Percentiles rank a stretch among this genome's conserved stretches.
Evolutionary conservation across 2,329 filamentous ascomycete species (phyloP).

Genomic region (Fusarium napiforme): DNA sequence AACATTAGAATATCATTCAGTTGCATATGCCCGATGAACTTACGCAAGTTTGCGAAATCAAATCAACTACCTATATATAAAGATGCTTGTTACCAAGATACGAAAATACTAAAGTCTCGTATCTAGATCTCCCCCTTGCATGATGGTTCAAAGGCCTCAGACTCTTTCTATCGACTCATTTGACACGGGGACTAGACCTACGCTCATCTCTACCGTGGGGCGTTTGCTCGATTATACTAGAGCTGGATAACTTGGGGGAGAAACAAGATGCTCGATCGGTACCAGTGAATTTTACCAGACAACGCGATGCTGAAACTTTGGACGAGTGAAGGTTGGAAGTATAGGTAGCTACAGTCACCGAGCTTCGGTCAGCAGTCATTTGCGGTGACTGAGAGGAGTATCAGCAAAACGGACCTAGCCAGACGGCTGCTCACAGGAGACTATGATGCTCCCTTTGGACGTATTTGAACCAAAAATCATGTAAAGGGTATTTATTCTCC

Average conservation of each 20-base stretch:
- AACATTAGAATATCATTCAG: not conserved
- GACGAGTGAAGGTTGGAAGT: not conserved
- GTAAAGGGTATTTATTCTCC: not conserved
- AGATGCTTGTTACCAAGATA: not conserved
- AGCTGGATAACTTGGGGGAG: no score
- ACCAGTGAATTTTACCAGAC: not conserved
- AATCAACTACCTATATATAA: not conserved
- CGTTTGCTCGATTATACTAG: not conserved
- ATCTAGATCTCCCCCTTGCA: slow-evolving; percentile 18
- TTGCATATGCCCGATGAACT: not conserved
- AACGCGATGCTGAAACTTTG: not conserved
- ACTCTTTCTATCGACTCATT: not conserved
- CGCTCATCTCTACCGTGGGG: not conserved
- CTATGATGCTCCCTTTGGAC: not conserved
- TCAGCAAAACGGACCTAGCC: not conserved
- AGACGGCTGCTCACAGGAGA: not conserved
- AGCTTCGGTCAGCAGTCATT: not conserved
- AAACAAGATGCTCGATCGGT: not conserved
- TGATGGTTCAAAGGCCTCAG: not conserved
- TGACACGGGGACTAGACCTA: not conserved
- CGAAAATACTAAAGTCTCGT: not conserved
- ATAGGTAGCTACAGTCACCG: no score
- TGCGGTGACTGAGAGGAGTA: not conserved
- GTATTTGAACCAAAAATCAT: not conserved
- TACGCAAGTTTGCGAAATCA: not conserved